Evolutionary conservation across 352 stramenopile genomes (phyloP).

Genomic region (Phytophthora capsici): DNA sequence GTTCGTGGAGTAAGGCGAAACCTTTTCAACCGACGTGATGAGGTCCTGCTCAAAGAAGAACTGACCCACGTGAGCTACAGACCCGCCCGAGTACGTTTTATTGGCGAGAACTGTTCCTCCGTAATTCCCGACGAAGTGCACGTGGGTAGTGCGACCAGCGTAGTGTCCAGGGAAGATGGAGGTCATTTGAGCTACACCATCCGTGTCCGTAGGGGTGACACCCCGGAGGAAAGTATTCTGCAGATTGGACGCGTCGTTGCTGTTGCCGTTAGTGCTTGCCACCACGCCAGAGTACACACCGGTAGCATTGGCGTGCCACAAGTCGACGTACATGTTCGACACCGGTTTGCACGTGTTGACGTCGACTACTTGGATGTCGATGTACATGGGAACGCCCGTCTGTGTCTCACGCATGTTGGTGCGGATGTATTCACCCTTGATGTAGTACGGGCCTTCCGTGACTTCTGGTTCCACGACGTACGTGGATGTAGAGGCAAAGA

Average conservation of each 20-base stretch:
- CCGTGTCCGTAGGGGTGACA: conserved; percentile 24
- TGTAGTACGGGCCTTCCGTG: conserved; percentile 36
- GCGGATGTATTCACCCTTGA: conserved; percentile 30
- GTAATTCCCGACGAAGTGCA: conserved; percentile 31
- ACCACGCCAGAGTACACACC: conserved; percentile 38
- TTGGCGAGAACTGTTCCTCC: conserved; percentile 26
- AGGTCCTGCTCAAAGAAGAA: conserved; percentile 39
- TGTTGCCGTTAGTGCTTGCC: conserved; percentile 29
- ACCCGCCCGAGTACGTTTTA: conserved; percentile 32
- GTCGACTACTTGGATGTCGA: conserved; percentile 34
- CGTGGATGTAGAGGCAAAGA: conserved; percentile 16
- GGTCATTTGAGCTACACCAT: conserved; percentile 32
- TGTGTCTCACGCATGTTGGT: conserved; percentile 29
- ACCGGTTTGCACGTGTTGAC: conserved; percentile 30
- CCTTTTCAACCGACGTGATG: conserved; percentile 20
- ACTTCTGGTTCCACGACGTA: conserved; percentile 31
- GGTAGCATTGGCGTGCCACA: conserved; percentile 37
- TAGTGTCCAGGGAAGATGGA: conserved; percentile 38
- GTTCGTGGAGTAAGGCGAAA: conserved; percentile 23
- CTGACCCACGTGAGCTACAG: conserved; percentile 28
- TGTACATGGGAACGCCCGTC: conserved; percentile 26
- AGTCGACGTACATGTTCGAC: conserved; percentile 29
- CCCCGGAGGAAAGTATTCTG: conserved; percentile 33
- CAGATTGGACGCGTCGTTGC: conserved; percentile 20
- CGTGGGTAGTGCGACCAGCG: conserved; percentile 23